These are phyloP conservation scores for Globisporangium takayamanum DNA, from an alignment of 352 stramenopile genomes.

Conservation along the genomic window DNA sequence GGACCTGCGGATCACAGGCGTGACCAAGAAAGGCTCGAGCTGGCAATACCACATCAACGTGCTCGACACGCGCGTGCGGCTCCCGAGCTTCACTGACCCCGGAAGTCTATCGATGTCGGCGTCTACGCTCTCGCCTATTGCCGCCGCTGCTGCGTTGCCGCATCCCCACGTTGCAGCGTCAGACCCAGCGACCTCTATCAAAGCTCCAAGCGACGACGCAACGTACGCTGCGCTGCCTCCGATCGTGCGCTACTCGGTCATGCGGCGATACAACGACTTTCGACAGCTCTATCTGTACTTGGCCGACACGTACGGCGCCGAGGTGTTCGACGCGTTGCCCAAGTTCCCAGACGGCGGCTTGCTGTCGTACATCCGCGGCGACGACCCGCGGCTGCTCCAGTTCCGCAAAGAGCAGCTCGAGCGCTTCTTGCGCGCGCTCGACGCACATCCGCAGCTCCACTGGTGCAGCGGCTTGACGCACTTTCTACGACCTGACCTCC, in stretches of 20 bases:
- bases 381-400: conserved; percentile 66
- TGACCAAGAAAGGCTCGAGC: conserved; percentile 50
- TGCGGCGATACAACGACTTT: conserved; percentile 76
- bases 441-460: conserved; percentile 49
- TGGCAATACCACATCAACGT: conserved; percentile 83
- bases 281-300: conserved; percentile 56
- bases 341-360: conserved; percentile 65
- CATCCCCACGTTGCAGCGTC: neutral
- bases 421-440: conserved; percentile 50
- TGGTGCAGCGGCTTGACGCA: conserved; percentile 48
- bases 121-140: conserved; percentile 5
- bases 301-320: conserved; percentile 35
- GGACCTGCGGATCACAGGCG: conserved; percentile 68
- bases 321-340: conserved; percentile 40
- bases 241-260: conserved; percentile 75
- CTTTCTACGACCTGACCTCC: conserved; percentile 60
- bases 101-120: conserved; percentile 13
- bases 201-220: conserved; percentile 10
- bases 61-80: conserved; percentile 48
- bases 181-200: neutral
- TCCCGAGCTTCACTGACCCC: conserved; percentile 15
- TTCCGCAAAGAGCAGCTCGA: conserved; percentile 58
- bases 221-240: conserved; percentile 44
- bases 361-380: conserved; percentile 66
- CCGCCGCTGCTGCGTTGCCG: conserved; percentile 4